Evolutionary conservation across 1,139 yeast genomes (phyloP).

Genomic region (Kodamaea suecica): DNA sequence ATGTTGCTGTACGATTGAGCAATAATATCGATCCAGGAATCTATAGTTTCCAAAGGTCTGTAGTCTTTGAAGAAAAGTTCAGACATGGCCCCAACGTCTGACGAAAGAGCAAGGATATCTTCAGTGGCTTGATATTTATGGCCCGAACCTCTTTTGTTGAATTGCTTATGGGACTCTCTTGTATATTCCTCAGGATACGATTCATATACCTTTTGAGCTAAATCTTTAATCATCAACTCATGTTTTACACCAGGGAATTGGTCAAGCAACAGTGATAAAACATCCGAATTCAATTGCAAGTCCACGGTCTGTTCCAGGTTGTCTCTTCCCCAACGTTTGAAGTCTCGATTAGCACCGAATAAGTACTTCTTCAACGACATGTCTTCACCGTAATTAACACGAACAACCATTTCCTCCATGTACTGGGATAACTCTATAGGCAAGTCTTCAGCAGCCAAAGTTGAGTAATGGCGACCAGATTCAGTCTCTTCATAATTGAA

Average conservation of each 20-base stretch:
- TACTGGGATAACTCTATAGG: conserved; percentile 53
- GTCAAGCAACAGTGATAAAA: conserved; percentile 21
- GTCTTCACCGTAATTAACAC: conserved; percentile 29
- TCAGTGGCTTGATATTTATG: conserved; percentile 20
- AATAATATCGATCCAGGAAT: conserved; percentile 67
- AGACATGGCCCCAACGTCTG: conserved; percentile 14
- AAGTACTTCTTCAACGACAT: conserved; percentile 21
- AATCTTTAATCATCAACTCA: conserved; percentile 49
- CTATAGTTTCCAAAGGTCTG: conserved; percentile 64
- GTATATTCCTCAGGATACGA: conserved; percentile 41
- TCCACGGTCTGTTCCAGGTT: conserved; percentile 28
- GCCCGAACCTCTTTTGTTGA: conserved; percentile 3
- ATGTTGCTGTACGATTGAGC: conserved; percentile 57
- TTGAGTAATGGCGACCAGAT: conserved; percentile 26
- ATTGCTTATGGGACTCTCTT: conserved; percentile 1
- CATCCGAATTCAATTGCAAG: conserved; percentile 28
- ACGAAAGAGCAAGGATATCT: conserved; percentile 14
- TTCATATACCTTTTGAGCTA: conserved; percentile 54
- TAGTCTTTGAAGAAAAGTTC: conserved; percentile 67
- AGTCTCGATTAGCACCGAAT: conserved; percentile 9
- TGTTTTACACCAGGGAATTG: conserved; percentile 22
- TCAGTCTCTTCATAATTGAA: not conserved
- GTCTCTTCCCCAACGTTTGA: conserved; percentile 34
- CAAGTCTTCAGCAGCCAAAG: conserved; percentile 23
- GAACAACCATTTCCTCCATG: conserved; percentile 47